These are phyloP conservation scores for Fusarium illudens DNA, from an alignment of 2,329 filamentous ascomycete genomes.

Conservation along the genomic window DNA sequence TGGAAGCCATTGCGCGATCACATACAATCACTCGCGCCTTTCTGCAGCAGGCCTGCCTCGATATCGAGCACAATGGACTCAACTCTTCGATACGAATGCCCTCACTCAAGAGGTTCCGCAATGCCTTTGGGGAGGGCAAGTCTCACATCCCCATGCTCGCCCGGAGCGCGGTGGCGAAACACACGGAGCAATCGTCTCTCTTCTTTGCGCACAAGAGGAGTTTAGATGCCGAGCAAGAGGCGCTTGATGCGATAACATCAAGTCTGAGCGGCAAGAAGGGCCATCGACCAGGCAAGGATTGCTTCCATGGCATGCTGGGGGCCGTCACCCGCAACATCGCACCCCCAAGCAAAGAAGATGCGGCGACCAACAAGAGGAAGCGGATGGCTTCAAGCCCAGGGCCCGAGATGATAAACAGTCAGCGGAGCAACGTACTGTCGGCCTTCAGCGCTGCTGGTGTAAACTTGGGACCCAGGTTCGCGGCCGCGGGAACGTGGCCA, in stretches of 20 bases:
- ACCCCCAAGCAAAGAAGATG: constrained; percentile 17
- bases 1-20: constrained; percentile 77
- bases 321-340: constrained; percentile 45
- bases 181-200: constrained; percentile 52
- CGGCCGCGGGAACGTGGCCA: constrained; percentile 11
- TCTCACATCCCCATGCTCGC: constrained; percentile 60
- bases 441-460: background rate
- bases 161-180: constrained; percentile 53
- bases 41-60: constrained; percentile 83
- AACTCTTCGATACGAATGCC: constrained; percentile 49
- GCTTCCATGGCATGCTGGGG: constrained; percentile 47
- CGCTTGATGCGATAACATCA: constrained; percentile 1
- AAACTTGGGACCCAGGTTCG: constrained; percentile 4
- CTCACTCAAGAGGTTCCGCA: constrained; percentile 45
- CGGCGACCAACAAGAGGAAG: constrained; percentile 45
- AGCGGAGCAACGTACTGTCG: background rate
- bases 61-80: constrained; percentile 69
- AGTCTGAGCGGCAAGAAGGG: background rate
- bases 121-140: constrained; percentile 41
- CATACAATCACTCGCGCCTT: constrained; percentile 85
- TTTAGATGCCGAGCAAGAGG: constrained; percentile 14
- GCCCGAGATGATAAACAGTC: constrained; percentile 21
- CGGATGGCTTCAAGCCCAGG: constrained; percentile 42
- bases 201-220: constrained; percentile 33
- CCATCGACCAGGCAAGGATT: constrained; percentile 33